Conservation (phyloP, 345 rosid species). For the Moringa oleifera region DNA sequence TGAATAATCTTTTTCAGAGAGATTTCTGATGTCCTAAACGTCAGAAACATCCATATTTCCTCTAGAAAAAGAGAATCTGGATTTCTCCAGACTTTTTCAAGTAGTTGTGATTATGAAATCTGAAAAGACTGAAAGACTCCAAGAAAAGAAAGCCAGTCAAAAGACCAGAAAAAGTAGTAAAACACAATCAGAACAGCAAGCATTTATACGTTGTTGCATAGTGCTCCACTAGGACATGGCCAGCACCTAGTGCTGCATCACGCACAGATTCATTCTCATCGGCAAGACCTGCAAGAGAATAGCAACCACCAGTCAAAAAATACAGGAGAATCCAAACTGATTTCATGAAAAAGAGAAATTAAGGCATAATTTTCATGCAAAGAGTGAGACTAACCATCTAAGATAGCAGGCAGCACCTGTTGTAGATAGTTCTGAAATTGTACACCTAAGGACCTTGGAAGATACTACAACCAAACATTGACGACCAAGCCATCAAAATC, state of each 20-base stretch:
- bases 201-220: constrained; percentile 80
- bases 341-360: constrained; percentile 3
- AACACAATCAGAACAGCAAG: background rate
- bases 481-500: constrained; percentile 14
- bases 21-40: no score
- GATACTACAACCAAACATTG: constrained; percentile 45
- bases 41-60: background rate
- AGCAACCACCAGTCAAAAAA: no score
- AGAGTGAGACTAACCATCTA: constrained; percentile 56
- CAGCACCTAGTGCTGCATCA: constrained; percentile 98
- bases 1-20: no score
- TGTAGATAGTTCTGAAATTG: constrained; percentile 96
- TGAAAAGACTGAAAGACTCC: no score
- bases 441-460: constrained; percentile 91
- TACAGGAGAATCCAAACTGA: no score
- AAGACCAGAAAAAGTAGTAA: background rate
- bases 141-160: no score
- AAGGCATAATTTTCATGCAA: constrained; percentile 5
- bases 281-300: constrained; percentile 65
- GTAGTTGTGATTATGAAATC: no score
- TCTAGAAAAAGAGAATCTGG: no score
- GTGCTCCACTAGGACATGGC: constrained; percentile 96
- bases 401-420: constrained; percentile 87
- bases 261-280: constrained; percentile 99
- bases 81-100: no score